A percentile compares a stretch with the other conserved stretches of the same genome.
Evolutionary conservation across 169 alveolate species (phyloP).

Genomic region (Miamiensis avidus): DNA sequence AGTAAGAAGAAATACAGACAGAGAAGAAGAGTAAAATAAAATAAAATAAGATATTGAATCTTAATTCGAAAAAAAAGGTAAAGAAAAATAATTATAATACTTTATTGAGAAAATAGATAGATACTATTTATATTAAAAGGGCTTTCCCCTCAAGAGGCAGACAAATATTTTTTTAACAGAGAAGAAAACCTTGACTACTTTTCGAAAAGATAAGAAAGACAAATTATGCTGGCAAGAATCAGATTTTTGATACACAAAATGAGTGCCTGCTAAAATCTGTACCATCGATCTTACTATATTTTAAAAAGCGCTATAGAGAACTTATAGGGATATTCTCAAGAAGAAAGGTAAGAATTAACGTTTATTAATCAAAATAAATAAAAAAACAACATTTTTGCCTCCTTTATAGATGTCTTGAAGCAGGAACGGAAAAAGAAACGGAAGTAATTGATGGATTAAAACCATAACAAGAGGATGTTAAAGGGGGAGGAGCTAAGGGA

Average conservation of each 20-base stretch:
- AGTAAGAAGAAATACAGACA: slow-evolving; percentile 22
- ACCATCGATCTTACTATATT: slow-evolving; percentile 16
- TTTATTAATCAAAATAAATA: too few relatives aligned
- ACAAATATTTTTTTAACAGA: slow-evolving; percentile 17
- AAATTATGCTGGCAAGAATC: slow-evolving; percentile 34
- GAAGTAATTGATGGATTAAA: slow-evolving; percentile 25
- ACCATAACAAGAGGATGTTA: slow-evolving; percentile 30
- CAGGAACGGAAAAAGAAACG: slow-evolving; percentile 39
- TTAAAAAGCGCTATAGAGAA: slow-evolving; percentile 32
- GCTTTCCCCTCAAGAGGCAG: background rate
- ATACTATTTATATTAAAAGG: background rate
- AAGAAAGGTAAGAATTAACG: too few relatives aligned
- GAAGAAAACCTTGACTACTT: slow-evolving; percentile 28
- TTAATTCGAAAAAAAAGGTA: background rate
- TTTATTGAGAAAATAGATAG: background rate
- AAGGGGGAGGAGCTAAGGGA: slow-evolving; percentile 31
- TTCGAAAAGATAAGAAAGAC: slow-evolving; percentile 39
- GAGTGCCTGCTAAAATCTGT: slow-evolving; percentile 6
- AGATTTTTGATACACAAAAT: slow-evolving; percentile 30
- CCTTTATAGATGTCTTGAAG: too few relatives aligned
- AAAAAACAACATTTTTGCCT: too few relatives aligned
- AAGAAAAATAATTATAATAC: background rate
- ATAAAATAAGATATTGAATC: background rate
- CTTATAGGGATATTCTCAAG: slow-evolving; percentile 15
- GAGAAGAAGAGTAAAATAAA: slow-evolving; percentile 25